These are phyloP conservation scores for Alternaria brassicae DNA, from an alignment of 2,329 filamentous ascomycete species.

Conservation along the genomic window DNA sequence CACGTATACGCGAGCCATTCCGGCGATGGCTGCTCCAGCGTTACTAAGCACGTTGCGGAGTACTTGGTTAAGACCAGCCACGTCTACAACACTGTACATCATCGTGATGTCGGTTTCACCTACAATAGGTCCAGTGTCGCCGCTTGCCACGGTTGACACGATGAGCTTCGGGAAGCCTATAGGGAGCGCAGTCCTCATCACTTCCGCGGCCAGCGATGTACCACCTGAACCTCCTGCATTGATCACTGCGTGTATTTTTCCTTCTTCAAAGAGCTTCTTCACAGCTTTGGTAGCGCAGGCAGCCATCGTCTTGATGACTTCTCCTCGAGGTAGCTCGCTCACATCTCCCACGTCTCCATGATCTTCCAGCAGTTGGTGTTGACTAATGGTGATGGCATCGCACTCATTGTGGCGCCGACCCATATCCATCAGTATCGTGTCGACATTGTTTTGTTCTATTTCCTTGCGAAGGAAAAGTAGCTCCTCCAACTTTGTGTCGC, in stretches of 20 bases:
- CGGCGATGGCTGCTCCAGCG: slow-evolving; percentile 67
- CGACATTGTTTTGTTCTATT: slow-evolving; percentile 47
- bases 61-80: slow-evolving; percentile 69
- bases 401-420: slow-evolving; percentile 57
- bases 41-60: slow-evolving; percentile 66
- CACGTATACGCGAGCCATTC: slow-evolving; percentile 61
- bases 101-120: slow-evolving; percentile 73
- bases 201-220: slow-evolving; percentile 65
- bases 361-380: slow-evolving; percentile 51
- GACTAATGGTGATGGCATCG: slow-evolving; percentile 57
- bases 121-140: slow-evolving; percentile 69
- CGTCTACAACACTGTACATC: slow-evolving; percentile 75
- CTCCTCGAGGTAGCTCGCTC: slow-evolving; percentile 56
- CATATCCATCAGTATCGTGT: slow-evolving; percentile 63
- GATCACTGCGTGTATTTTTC: slow-evolving; percentile 63
- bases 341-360: slow-evolving; percentile 41
- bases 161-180: slow-evolving; percentile 74
- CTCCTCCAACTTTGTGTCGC: slow-evolving; percentile 69
- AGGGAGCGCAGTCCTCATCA: slow-evolving; percentile 68
- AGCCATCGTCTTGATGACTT: slow-evolving; percentile 66
- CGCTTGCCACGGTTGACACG: slow-evolving; percentile 72
- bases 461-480: slow-evolving; percentile 61
- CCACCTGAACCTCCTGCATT: slow-evolving; percentile 69
- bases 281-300: slow-evolving; percentile 56
- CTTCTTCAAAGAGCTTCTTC: slow-evolving; percentile 47